Base-by-base conservation (phyloP, 1,284 basidiomycete species). In the Moniliophthora roreri region DNA sequence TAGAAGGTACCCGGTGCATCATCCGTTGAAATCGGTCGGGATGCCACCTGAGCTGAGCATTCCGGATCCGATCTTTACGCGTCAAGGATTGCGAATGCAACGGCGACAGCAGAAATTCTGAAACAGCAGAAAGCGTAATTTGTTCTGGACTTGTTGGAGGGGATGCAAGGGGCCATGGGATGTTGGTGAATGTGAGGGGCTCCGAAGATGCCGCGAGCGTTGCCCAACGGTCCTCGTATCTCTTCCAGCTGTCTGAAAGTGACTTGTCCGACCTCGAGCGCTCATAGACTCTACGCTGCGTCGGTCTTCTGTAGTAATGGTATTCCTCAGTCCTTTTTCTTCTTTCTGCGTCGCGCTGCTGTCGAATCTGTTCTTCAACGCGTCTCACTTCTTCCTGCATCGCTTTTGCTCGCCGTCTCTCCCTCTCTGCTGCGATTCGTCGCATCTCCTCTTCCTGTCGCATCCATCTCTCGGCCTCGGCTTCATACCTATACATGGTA, bases 11-110 rank as follows among this genome's bases (percentile, higher is more conserved):
- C 59, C 78, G 74, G n/a, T 60, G 64, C 49, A 85, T 64, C 40
- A 85, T 58, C 38, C 84, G 69, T 53, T 76, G 70, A 69, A 91
- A 90, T 42, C 86, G 73, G 66, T 91, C 89, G 2, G 89, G 89
- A 64, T 91, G 88, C 87, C 88, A 91, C 50, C 85, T 73, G 32
- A 87, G 76, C 63, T 87, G 75, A 2, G 84, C 87, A 34, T 67
- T 73, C 45, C 81, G 78, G 55, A 89, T 76, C 50, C 86, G 76
- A 47, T 89, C 85, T 65, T 82, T 86, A 57, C 74, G 76, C 38
- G 79, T 73, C 56, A 78, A 74, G 20, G 70, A 70, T 47, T 71
- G 70, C n/a, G 86, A 86, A 66, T 88, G 85, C 26, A 71, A 57
- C 9, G 78, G 73, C 15, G 85, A 85, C 42, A 88, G 68, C 38